Conservation (phyloP, 768 basidiomycete genomes). For the Boletus subcaerulescens region DNA sequence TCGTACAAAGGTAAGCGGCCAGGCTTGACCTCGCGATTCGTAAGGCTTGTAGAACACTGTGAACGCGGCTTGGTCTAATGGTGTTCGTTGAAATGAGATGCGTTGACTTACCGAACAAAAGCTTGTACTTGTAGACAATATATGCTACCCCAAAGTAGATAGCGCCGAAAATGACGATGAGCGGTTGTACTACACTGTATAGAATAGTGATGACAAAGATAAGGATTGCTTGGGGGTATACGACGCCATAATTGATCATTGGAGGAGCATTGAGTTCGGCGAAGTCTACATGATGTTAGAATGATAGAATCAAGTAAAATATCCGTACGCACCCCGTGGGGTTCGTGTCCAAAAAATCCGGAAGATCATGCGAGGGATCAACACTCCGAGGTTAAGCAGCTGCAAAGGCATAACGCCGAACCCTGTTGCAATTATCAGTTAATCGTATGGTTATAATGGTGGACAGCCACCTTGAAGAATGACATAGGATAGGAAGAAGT, state of each 20-base stretch:
- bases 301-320: not conserved
- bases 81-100: not conserved
- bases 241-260: slow-evolving; percentile 96
- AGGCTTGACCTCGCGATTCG: slow-evolving; percentile 95
- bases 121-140: slow-evolving; percentile 97
- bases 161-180: slow-evolving; percentile 93
- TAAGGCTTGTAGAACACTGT: slow-evolving; percentile 98
- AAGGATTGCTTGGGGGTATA: slow-evolving; percentile 95
- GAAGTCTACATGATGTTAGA: slow-evolving; percentile 57
- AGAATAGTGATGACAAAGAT: slow-evolving; percentile 94
- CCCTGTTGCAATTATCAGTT: slow-evolving; percentile 40
- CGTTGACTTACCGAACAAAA: slow-evolving; percentile 75
- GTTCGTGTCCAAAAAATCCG: slow-evolving; percentile 81
- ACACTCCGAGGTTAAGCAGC: slow-evolving; percentile 84
- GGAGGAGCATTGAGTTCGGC: slow-evolving; percentile 97
- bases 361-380: slow-evolving; percentile 74
- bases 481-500: slow-evolving; percentile 85
- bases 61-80: not conserved
- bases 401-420: slow-evolving; percentile 96
- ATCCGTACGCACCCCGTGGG: slow-evolving; percentile 65
- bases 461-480: slow-evolving; percentile 65
- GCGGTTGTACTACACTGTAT: slow-evolving; percentile 93
- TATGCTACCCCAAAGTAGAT: slow-evolving; percentile 96
- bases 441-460: not conserved
- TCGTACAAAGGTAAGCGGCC: slow-evolving; percentile 93